Percentiles rank a stretch among this genome's conserved stretches.
Conservation (phyloP, 768 basidiomycete species). For the Suillus tomentosus region DNA sequence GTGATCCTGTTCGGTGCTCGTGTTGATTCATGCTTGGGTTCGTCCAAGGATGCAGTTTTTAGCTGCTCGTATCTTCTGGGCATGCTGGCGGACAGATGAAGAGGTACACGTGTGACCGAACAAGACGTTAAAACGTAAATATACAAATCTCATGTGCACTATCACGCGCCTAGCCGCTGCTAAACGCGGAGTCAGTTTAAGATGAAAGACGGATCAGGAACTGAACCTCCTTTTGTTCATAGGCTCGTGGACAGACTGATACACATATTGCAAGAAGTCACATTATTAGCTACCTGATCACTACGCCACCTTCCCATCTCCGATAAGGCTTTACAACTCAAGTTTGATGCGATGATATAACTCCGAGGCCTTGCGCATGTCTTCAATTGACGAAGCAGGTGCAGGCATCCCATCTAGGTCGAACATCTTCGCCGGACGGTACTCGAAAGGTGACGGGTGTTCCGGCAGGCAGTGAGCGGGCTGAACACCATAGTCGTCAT, state of each 20-base stretch:
- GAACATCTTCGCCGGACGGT: conserved; percentile 35
- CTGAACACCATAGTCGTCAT: conserved; percentile 56
- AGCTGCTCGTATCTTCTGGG: conserved; percentile 21
- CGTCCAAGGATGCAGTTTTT: conserved; percentile 12
- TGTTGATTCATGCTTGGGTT: background rate
- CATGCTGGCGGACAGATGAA: conserved; percentile 18
- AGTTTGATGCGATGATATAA: conserved; percentile 42
- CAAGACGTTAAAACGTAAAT: background rate
- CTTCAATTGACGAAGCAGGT: conserved; percentile 34
- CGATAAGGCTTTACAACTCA: conserved; percentile 20
- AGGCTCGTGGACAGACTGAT: background rate
- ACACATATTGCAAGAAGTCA: background rate
- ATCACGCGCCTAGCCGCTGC: background rate
- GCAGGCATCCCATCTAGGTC: conserved; percentile 37
- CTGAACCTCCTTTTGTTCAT: background rate
- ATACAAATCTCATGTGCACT: background rate
- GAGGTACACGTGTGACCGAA: background rate
- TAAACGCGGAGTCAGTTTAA: background rate
- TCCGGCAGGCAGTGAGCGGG: conserved; percentile 41
- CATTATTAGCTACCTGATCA: conserved; percentile 3
- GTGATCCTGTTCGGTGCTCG: conserved; percentile 4
- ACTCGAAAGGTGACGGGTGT: conserved; percentile 41
- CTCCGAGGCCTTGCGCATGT: conserved; percentile 43
- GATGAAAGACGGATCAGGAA: conserved; percentile 2
- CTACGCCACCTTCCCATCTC: background rate